These are phyloP conservation scores for Cyberlindnera mississippiensis DNA, from an alignment of 805 yeast species.

Conservation along the genomic window DNA sequence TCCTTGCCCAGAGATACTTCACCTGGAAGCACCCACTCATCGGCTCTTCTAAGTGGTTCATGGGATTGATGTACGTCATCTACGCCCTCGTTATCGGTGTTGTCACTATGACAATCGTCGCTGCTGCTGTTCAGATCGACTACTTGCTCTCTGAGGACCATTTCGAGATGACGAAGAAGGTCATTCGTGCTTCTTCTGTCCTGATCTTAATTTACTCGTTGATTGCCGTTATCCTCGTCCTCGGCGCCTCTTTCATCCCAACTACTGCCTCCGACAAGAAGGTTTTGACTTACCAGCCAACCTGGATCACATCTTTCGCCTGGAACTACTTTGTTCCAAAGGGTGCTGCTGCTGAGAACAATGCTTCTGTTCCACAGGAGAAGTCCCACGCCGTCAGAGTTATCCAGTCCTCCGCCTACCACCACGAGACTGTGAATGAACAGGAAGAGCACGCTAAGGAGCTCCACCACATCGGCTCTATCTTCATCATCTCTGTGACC, in stretches of 20 bases:
- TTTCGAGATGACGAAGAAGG: constrained; percentile 50
- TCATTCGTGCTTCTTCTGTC: constrained; percentile 48
- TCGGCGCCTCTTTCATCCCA: constrained; percentile 49
- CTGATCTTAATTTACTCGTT: constrained; percentile 50
- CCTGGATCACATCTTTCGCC: constrained; percentile 67
- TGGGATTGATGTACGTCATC: constrained; percentile 43
- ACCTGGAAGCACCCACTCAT: constrained; percentile 77
- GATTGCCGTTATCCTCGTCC: constrained; percentile 48
- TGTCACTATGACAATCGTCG: constrained; percentile 62
- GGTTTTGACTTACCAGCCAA: constrained; percentile 62
- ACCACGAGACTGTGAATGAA: constrained; percentile 30
- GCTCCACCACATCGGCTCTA: constrained; percentile 48
- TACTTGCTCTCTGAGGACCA: constrained; percentile 45
- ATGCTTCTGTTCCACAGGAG: constrained; percentile 31
- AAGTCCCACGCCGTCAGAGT: constrained; percentile 48
- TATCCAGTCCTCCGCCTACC: constrained; percentile 53
- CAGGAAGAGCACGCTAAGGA: constrained; percentile 17
- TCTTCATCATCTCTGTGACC: constrained; percentile 40
- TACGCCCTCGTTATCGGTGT: constrained; percentile 54
- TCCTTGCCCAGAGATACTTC: constrained; percentile 67
- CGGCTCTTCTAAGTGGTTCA: constrained; percentile 50
- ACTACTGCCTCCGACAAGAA: constrained; percentile 50
- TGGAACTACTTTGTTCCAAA: constrained; percentile 57
- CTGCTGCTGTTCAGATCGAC: constrained; percentile 55
- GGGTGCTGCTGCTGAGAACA: constrained; percentile 45